Evolutionary conservation across 2,329 filamentous ascomycete genomes (phyloP), one percentile per base, ranked within the genome.

Genomic region (Bimuria novae-zelandiae): DNA sequence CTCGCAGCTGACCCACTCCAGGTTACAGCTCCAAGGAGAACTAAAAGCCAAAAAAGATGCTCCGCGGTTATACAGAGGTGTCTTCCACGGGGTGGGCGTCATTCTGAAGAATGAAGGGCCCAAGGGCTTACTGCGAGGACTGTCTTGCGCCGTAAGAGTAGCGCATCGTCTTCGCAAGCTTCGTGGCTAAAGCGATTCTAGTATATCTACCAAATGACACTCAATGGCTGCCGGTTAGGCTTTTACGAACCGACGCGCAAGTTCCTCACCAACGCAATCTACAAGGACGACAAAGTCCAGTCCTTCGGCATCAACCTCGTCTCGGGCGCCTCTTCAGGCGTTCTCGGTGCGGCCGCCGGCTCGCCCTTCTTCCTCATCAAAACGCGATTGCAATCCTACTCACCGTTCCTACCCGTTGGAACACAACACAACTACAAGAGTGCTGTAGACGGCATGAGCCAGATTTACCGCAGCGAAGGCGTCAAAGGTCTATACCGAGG

Each of bases 311-410:
- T 97, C 76, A 99, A 99, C 78, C 91, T 99, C 80, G 88, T 97
- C 72, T 89, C 91, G 51, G 94, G 94, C 64, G 94, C 94, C 17
- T 80, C 84, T 11, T 96, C 92, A 3, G 94, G 94, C 49, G 85
- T 99, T 57, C 83, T 99, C 52, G 94, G 94, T 61, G 94, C 93
- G 7, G 89, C 89, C n/a, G 89, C 89, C 19, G 94, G 93, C 33
- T 96, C 90, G 49, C 94, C 94, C 2, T 97, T 99, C 77, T 99
- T 99, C 82, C 85, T 99, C 49, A 89, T 97, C 73, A 99, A 99
- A 81, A 99, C 94, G 3, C 86, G 94, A 37, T 81, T 99, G 52
- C 94, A 99, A 76, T 96, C 91, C 63, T 97, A 84, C 79, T 96
- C 92, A 32, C 90, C 92, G 4, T 94, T 92, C 75, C 82, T 94